Evolutionary conservation across 2,329 filamentous ascomycete species (phyloP).

Genomic region (Fusarium sp.): DNA sequence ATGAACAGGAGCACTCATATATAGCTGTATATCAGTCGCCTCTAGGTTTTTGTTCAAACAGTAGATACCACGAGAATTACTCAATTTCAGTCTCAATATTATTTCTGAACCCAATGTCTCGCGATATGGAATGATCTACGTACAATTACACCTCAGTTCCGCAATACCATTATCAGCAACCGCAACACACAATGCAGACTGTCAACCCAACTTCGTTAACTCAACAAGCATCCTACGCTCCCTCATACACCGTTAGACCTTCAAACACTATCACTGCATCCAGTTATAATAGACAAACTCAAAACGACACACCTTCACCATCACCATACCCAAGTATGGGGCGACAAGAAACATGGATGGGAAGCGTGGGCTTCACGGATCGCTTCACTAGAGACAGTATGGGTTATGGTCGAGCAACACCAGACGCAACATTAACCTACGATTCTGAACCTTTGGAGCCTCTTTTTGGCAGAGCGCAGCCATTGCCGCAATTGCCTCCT

Average conservation of each 20-base stretch:
- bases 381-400: conserved; percentile 18
- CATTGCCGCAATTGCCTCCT: neutral
- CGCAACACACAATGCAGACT: neutral
- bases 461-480: conserved; percentile 7
- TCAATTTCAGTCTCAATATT: too few relatives aligned
- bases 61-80: fast-evolving
- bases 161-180: neutral
- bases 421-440: neutral
- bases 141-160: neutral
- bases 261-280: neutral
- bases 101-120: neutral
- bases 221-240: neutral
- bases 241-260: neutral
- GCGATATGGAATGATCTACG: too few relatives aligned
- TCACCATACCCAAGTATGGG: neutral
- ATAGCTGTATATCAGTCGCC: neutral
- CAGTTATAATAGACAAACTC: fast-evolving
- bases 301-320: neutral
- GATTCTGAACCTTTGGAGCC: conserved; percentile 30
- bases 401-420: neutral
- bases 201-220: conserved; percentile 11
- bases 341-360: conserved; percentile 27
- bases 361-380: conserved; percentile 27
- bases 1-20: neutral
- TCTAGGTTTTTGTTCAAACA: neutral